Percentiles rank a stretch among this genome's conserved stretches.
These are phyloP conservation scores for Globisporangium abappressorium DNA, from an alignment of 352 stramenopile species.

Conservation along the genomic window DNA sequence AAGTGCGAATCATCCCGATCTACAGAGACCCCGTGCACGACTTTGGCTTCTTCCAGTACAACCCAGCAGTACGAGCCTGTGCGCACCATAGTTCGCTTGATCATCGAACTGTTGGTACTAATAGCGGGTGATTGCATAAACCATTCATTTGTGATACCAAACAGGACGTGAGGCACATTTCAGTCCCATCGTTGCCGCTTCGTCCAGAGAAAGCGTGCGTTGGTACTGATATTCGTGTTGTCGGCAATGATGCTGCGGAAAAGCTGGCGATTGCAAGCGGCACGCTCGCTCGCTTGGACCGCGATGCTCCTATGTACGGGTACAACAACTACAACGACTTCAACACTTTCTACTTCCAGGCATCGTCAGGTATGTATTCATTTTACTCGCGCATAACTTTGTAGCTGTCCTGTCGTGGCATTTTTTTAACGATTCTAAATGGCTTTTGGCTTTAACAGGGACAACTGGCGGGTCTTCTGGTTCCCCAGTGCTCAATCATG, in stretches of 20 bases:
- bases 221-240: constrained; percentile 91
- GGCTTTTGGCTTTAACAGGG: constrained; percentile 15
- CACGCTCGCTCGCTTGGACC: constrained; percentile 89
- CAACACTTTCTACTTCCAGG: constrained; percentile 93
- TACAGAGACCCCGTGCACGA: constrained; percentile 93
- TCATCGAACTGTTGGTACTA: neutral
- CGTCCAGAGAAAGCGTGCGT: constrained; percentile 83
- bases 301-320: constrained; percentile 87
- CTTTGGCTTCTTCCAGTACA: constrained; percentile 92
- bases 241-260: constrained; percentile 92
- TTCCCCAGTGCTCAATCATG: constrained; percentile 85
- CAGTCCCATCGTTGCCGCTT: constrained; percentile 73
- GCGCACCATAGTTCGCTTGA: neutral
- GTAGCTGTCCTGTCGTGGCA: neutral
- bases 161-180: constrained; percentile 85
- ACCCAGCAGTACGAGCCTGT: constrained; percentile 50
- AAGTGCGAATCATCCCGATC: constrained; percentile 89
- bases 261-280: constrained; percentile 91
- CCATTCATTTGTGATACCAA: neutral
- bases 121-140: neutral
- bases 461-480: constrained; percentile 87
- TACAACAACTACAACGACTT: constrained; percentile 93
- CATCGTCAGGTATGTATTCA: constrained; percentile 63
- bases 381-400: constrained; percentile 1
- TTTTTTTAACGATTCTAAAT: neutral